Percentiles rank a stretch among this genome's conserved stretches.
Evolutionary conservation across 2,329 filamentous ascomycete species (phyloP).

Genomic region (Rhinocladiella mackenziei): DNA sequence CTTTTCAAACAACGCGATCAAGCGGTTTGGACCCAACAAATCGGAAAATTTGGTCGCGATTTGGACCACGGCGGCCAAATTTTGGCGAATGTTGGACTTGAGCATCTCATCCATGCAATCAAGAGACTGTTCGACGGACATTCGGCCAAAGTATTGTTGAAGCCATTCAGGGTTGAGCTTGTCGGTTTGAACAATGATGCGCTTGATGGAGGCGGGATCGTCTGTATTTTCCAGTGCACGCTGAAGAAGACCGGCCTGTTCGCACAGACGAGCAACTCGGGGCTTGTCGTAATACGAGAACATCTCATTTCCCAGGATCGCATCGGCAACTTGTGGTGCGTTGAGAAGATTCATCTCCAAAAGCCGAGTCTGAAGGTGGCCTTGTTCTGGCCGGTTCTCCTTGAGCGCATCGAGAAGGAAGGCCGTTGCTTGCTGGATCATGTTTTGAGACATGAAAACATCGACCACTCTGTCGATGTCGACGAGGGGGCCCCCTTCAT

Average conservation of each 20-base stretch:
- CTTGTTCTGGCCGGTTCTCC: constrained; percentile 91
- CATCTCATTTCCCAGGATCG: constrained; percentile 97
- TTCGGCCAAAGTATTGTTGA: constrained; percentile 83
- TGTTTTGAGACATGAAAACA: constrained; percentile 95
- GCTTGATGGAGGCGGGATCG: constrained; percentile 83
- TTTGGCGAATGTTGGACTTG: constrained; percentile 93
- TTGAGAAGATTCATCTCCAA: constrained; percentile 98
- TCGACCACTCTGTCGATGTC: constrained; percentile 94
- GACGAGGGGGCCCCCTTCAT: constrained; percentile 79
- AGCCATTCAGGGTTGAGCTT: constrained; percentile 91
- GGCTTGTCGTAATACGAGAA: constrained; percentile 94
- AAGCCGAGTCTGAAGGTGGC: constrained; percentile 84
- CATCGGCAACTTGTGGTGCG: constrained; percentile 94
- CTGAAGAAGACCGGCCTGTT: constrained; percentile 81
- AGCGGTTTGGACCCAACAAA: constrained; percentile 75
- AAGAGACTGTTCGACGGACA: constrained; percentile 91
- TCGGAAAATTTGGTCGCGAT: constrained; percentile 98
- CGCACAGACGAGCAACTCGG: constrained; percentile 83
- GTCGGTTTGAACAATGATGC: constrained; percentile 75
- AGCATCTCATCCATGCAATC: constrained; percentile 96
- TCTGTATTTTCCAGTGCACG: constrained; percentile 93
- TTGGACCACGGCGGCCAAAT: constrained; percentile 89
- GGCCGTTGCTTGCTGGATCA: constrained; percentile 97
- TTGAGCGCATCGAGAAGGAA: constrained; percentile 94
- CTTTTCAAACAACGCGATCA: constrained; percentile 95